Base-by-base conservation (phyloP, 495 filamentous ascomycete species). In the Halenospora varia region DNA sequence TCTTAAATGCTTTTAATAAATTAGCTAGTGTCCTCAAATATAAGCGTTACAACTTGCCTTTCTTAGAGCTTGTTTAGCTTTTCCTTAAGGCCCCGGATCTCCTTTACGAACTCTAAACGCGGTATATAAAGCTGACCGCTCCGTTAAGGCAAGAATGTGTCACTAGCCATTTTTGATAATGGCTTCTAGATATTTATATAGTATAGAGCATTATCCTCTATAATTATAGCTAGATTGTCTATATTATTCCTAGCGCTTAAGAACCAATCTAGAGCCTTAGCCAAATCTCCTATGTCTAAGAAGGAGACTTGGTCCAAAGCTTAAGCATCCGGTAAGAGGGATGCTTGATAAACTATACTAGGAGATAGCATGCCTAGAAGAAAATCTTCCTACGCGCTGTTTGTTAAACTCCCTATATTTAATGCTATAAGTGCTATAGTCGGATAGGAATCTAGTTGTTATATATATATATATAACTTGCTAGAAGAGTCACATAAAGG, bases 191-290 rank as follows among this genome's bases (percentile, higher is more conserved):
- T 15, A 6, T 20, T 45, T 20, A 20, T 15, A 20, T 17, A 17
- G 42, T 17, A n/a, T 45, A 20, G 42, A 45, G 42, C n/a, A 20
- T 17, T 45, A n/a, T 45, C 42, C 42, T 45, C 42, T 20, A 20
- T 20, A 9, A 45, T 45, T n/a, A n/a, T 45, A n/a, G 42, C n/a
- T 17, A 45, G 42, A 20, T 20, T 45, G 42, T 6, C 18, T 17
- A 45, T 45, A 17, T 45, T 45, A 20, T 45, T 45, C 42, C 42
- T 20, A 45, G 42, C n/a, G n/a, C 42, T 45, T 9, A n/a, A 45
- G n/a, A 45, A 45, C 42, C n/a, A 45, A 45, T 45, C 42, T 45
- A n/a, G 42, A 45, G 42, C 42, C 42, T 45, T 20, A 20, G 42
- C 42, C n/a, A 20, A 45, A 45, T 45, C 18, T 45, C 42, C n/a